Evolutionary conservation across 139 green algal species (phyloP).

Genomic region (Closterium sp.): DNA sequence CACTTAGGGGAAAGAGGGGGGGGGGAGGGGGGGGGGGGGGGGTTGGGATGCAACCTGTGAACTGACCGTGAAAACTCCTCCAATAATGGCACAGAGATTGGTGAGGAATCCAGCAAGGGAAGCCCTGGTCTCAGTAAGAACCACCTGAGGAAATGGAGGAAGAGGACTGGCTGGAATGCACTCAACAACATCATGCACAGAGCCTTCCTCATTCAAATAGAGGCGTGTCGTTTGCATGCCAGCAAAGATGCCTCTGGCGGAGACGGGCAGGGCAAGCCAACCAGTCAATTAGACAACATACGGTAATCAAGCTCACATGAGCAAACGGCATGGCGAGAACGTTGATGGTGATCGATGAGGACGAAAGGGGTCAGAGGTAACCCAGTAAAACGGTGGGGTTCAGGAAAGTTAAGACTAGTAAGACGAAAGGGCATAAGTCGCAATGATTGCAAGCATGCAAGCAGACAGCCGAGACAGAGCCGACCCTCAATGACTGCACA

Average conservation of each 20-base stretch:
- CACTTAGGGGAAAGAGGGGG: too few relatives aligned
- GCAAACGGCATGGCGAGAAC: too few relatives aligned
- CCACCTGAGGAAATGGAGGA: slow-evolving; percentile 26
- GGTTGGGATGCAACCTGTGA: not conserved
- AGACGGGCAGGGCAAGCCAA: too few relatives aligned
- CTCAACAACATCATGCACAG: not conserved
- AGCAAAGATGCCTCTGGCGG: too few relatives aligned
- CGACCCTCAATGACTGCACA: not conserved
- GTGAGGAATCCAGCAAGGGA: slow-evolving; percentile 58
- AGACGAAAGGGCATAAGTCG: not conserved
- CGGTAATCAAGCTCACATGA: not conserved
- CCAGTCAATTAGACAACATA: too few relatives aligned
- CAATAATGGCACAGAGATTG: slow-evolving; percentile 59
- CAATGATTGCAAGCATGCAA: not conserved
- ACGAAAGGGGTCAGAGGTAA: too few relatives aligned
- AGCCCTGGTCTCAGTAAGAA: slow-evolving; percentile 50
- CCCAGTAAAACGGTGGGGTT: too few relatives aligned
- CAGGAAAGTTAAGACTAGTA: not conserved
- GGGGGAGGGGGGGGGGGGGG: too few relatives aligned
- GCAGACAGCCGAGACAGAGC: too few relatives aligned
- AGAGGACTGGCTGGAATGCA: not conserved
- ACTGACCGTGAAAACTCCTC: slow-evolving; percentile 59
- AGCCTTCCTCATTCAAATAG: not conserved
- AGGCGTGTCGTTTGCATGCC: too few relatives aligned
- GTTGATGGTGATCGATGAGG: too few relatives aligned